A percentile compares a stretch with the other conserved stretches of the same genome.
Evolutionary conservation across 106 monocot species (phyloP).

Genomic region (Alisma plantagoaquatica): DNA sequence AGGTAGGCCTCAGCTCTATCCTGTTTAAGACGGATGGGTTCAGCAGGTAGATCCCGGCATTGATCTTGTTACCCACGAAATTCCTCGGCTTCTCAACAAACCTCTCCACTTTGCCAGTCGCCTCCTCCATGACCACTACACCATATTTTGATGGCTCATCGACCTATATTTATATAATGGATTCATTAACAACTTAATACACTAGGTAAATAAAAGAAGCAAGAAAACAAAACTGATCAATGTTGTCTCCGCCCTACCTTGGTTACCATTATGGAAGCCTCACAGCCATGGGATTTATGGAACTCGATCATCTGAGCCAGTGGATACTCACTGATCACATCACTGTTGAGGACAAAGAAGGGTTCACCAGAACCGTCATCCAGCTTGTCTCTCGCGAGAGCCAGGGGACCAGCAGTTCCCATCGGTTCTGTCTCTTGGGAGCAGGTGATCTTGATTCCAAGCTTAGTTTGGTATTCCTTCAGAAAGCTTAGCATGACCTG

Average conservation of each 20-base stretch:
- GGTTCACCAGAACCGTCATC: conserved; percentile 63
- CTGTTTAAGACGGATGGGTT: conserved; percentile 51
- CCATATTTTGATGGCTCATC: conserved; percentile 89
- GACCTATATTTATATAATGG: too few species aligned
- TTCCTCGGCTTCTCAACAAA: conserved; percentile 78
- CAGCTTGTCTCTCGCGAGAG: conserved; percentile 66
- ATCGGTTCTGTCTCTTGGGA: conserved; percentile 79
- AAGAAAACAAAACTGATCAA: too few species aligned
- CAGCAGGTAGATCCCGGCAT: conserved; percentile 56
- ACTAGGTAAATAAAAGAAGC: too few species aligned
- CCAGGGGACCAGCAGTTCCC: conserved; percentile 78
- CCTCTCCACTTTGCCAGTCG: conserved; percentile 59
- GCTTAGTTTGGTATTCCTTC: conserved; percentile 59
- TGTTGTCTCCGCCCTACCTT: too few species aligned
- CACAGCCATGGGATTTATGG: conserved; percentile 53
- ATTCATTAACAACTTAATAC: too few species aligned
- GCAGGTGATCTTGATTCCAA: conserved; percentile 75
- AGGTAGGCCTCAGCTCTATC: conserved; percentile 52
- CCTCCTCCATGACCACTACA: conserved; percentile 78
- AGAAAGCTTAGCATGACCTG: conserved; percentile 79
- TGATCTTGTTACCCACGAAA: conserved; percentile 75
- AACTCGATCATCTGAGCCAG: conserved; percentile 51
- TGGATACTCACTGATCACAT: conserved; percentile 83
- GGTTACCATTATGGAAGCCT: conserved; percentile 73
- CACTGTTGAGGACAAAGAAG: conserved; percentile 86